These are phyloP conservation scores for Suhomyces terraborum DNA, from an alignment of 1,139 yeast genomes.

Conservation along the genomic window DNA sequence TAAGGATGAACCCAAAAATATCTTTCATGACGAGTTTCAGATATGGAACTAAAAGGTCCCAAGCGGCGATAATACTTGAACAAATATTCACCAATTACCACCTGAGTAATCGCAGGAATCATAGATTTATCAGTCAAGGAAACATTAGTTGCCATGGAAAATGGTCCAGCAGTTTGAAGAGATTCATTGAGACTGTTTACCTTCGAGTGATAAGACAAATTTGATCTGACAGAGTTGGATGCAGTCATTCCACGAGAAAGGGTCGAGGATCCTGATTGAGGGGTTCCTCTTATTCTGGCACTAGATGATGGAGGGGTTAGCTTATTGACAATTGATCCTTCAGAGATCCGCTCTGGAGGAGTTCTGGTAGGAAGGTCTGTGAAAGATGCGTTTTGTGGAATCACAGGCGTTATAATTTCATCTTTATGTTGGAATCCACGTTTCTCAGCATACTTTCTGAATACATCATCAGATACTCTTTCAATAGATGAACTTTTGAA, in stretches of 20 bases:
- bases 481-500: constrained; percentile 47
- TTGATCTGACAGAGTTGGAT: constrained; percentile 34
- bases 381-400: constrained; percentile 16
- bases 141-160: constrained; percentile 69
- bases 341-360: constrained; percentile 14
- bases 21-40: constrained; percentile 84
- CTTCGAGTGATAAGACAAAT: constrained; percentile 35
- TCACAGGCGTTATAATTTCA: constrained; percentile 23
- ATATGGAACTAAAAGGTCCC: constrained; percentile 72
- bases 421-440: constrained; percentile 47
- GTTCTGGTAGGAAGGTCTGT: constrained; percentile 10
- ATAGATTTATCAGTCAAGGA: constrained; percentile 72
- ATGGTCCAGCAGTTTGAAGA: constrained; percentile 34
- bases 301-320: constrained; percentile 22
- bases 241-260: constrained; percentile 20
- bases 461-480: constrained; percentile 47
- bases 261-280: constrained; percentile 16
- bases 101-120: constrained; percentile 87
- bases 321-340: constrained; percentile 6
- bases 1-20: constrained; percentile 98
- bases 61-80: constrained; percentile 82
- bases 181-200: constrained; percentile 33
- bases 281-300: constrained; percentile 17
- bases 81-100: constrained; percentile 89
- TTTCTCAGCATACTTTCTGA: constrained; percentile 47